phyloP scores from a whole-genome alignment of 495 filamentous ascomycete species.

The Melanomma pulvis-pyrius region DNA sequence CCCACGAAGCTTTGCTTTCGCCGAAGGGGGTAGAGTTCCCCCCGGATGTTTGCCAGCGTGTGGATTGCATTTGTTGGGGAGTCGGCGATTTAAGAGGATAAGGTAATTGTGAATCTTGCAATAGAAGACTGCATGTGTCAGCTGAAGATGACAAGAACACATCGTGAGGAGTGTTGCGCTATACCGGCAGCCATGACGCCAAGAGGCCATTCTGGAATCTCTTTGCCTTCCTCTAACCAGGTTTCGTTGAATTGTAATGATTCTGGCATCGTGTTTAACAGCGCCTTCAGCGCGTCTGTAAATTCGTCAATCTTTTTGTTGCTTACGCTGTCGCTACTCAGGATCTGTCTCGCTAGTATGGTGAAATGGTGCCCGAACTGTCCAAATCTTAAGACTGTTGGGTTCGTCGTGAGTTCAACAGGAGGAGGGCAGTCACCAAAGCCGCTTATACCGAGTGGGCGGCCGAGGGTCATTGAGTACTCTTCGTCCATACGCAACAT shows the following conservation, averaged over 20 bases:
- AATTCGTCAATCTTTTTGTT: slow-evolving; percentile 51
- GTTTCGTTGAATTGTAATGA: slow-evolving; percentile 50
- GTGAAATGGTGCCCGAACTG: slow-evolving; percentile 51
- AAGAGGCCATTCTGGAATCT: slow-evolving; percentile 51
- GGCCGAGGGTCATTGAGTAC: slow-evolving; percentile 53
- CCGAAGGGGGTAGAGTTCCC: slow-evolving; percentile 1
- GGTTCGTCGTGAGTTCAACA: slow-evolving; percentile 47
- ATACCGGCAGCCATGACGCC: slow-evolving; percentile 49
- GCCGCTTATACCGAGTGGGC: slow-evolving; percentile 53
- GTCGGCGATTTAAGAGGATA: slow-evolving; percentile 53
- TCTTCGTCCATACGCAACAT: slow-evolving; percentile 56
- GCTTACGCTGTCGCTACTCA: slow-evolving; percentile 48
- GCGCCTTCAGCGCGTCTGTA: slow-evolving; percentile 46
- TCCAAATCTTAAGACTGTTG: slow-evolving; percentile 46
- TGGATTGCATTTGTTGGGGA: slow-evolving; percentile 36
- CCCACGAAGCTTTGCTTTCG: slow-evolving; percentile 43
- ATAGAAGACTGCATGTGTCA: slow-evolving; percentile 42
- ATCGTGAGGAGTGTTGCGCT: slow-evolving; percentile 1
- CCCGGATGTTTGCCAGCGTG: not conserved
- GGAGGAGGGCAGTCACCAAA: slow-evolving; percentile 52
- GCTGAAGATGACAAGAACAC: not conserved
- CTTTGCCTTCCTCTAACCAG: slow-evolving; percentile 47
- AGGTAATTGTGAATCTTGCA: slow-evolving; percentile 52
- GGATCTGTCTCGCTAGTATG: slow-evolving; percentile 51
- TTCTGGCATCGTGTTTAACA: slow-evolving; percentile 51